Conservation (phyloP, 371 early-diverging fungal species). For the Lichtheimia ramosa region DNA sequence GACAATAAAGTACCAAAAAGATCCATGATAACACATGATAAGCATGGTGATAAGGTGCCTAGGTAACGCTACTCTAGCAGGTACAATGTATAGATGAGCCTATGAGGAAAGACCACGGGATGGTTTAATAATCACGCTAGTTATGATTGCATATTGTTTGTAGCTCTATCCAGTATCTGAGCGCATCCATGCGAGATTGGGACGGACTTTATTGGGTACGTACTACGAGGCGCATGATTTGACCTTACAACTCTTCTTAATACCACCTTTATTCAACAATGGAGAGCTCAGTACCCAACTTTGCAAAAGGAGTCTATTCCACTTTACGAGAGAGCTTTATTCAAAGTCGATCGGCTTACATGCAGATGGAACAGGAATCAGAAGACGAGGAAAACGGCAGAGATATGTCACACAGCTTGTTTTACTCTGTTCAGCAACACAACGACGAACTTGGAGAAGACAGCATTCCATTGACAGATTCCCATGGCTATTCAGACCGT, state of each 20-base stretch:
- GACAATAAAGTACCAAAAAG: not conserved
- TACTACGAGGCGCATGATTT: not conserved
- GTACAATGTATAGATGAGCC: not conserved
- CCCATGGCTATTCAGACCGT: slow-evolving; percentile 45
- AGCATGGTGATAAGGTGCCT: not conserved
- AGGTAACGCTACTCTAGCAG: not conserved
- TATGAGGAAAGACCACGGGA: not conserved
- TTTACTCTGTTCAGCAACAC: slow-evolving; percentile 40
- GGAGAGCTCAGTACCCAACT: slow-evolving; percentile 11
- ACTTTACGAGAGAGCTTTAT: slow-evolving; percentile 29
- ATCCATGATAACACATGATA: not conserved
- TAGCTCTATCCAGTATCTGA: too few species aligned
- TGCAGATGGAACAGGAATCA: slow-evolving; percentile 45
- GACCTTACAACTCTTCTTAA: not conserved
- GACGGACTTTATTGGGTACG: not conserved
- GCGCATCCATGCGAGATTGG: not conserved
- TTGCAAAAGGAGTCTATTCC: slow-evolving; percentile 18
- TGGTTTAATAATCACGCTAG: not conserved
- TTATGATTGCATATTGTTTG: not conserved
- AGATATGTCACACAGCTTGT: slow-evolving; percentile 32
- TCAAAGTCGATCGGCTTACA: slow-evolving; percentile 31
- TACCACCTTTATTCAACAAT: slow-evolving; percentile 3
- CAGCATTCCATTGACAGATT: slow-evolving; percentile 44
- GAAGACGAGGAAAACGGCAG: slow-evolving; percentile 37
- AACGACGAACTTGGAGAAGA: slow-evolving; percentile 27